Conservation (phyloP, 116 monocot species). For the Phalaenopsis hybrid region DNA sequence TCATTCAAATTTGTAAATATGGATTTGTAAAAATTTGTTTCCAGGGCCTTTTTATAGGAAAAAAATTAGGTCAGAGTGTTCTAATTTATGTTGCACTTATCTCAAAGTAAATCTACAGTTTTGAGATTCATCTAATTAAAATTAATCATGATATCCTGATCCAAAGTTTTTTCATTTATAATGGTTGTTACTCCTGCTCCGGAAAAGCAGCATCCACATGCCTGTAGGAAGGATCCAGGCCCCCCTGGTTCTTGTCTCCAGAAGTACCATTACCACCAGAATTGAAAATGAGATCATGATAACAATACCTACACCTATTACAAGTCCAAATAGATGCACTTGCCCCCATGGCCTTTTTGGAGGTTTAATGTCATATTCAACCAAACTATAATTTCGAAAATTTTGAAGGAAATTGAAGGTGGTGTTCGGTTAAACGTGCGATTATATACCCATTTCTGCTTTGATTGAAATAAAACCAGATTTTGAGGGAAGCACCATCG, state of each 20-base stretch:
- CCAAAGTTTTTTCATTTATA: constrained; percentile 23
- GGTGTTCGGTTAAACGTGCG: constrained; percentile 67
- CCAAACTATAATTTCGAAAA: constrained; percentile 70
- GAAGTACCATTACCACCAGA: constrained; percentile 35
- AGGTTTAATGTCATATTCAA: constrained; percentile 81
- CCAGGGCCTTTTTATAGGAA: no score
- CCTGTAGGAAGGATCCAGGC: constrained; percentile 30
- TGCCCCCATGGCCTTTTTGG: constrained; percentile 77
- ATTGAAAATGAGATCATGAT: constrained; percentile 39
- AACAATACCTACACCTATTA: constrained; percentile 22
- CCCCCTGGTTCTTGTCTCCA: constrained; percentile 36
- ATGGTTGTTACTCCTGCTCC: constrained; percentile 80
- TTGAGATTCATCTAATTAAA: no score
- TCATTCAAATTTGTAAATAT: no score
- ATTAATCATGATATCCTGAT: no score
- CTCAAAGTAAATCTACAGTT: no score
- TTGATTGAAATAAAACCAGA: constrained; percentile 61
- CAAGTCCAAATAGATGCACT: constrained; percentile 38
- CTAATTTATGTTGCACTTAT: no score
- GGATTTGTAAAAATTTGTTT: background rate
- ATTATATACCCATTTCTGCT: constrained; percentile 80
- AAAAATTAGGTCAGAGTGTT: no score
- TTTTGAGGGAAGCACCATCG: constrained; percentile 33
- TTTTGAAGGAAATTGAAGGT: constrained; percentile 69
- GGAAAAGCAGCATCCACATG: constrained; percentile 59